phyloP scores from a whole-genome alignment of 306 rosid genomes.

The Nissolia schottii region DNA sequence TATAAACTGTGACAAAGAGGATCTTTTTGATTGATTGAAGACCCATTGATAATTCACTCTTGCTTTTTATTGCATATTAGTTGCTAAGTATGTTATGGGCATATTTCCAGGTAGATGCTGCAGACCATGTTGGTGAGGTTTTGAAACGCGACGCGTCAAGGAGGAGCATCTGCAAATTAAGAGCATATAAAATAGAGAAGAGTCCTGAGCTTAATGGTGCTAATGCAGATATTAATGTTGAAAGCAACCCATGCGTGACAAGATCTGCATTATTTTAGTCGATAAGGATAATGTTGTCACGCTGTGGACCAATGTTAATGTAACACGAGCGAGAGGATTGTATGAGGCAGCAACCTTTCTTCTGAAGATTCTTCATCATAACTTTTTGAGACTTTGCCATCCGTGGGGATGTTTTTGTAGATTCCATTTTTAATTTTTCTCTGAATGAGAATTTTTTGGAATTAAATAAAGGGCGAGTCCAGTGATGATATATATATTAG shows the following conservation, averaged over 20 bases:
- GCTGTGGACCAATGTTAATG: background rate
- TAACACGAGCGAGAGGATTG: background rate
- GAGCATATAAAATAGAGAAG: conserved; percentile 83
- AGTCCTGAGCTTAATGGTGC: conserved; percentile 1
- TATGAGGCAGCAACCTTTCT: background rate
- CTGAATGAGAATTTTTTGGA: too few species aligned
- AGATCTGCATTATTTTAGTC: background rate
- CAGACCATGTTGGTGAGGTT: conserved; percentile 95
- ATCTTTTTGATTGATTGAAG: conserved; percentile 91
- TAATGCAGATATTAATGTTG: background rate
- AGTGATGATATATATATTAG: too few species aligned
- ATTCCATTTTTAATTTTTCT: too few species aligned
- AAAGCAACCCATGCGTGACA: background rate
- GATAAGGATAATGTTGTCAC: background rate
- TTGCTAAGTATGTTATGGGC: background rate
- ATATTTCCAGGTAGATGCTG: conserved; percentile 76
- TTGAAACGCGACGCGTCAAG: conserved; percentile 93
- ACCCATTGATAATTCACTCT: background rate
- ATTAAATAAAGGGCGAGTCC: too few species aligned
- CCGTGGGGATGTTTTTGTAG: too few species aligned
- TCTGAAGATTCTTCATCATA: background rate
- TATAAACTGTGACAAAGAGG: conserved; percentile 91
- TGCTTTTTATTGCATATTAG: background rate
- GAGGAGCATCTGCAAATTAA: conserved; percentile 66
- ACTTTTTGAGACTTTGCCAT: background rate